These are phyloP conservation scores for Aspergillus candidus DNA, from an alignment of 2,329 filamentous ascomycete species.

Conservation along the genomic window DNA sequence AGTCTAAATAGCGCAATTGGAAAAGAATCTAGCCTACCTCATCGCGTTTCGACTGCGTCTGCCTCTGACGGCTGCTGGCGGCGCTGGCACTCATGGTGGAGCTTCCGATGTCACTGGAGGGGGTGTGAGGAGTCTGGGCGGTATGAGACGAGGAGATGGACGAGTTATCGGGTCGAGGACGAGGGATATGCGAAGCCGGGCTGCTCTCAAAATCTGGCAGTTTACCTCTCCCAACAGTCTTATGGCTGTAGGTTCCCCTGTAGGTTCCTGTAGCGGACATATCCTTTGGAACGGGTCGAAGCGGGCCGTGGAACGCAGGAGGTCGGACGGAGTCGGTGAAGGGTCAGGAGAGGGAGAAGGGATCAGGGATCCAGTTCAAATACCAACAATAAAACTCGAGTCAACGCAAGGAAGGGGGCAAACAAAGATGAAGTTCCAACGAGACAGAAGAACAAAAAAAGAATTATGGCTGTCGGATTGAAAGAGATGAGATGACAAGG, in stretches of 20 bases:
- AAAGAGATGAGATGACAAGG: conserved; percentile 11
- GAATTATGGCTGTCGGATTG: conserved; percentile 6
- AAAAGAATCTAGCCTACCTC: conserved; percentile 57
- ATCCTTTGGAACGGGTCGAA: conserved; percentile 4
- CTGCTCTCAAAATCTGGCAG: conserved; percentile 49
- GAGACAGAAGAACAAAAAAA: conserved; percentile 12
- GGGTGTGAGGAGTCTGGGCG: conserved; percentile 34
- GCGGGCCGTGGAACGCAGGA: conserved; percentile 18
- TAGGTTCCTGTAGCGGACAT: conserved; percentile 57
- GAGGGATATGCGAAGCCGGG: conserved; percentile 53
- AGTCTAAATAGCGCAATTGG: conserved; percentile 14
- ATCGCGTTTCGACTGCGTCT: conserved; percentile 96
- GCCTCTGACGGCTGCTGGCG: conserved; percentile 79
- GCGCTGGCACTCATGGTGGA: conserved; percentile 87
- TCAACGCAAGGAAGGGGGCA: conserved; percentile 7
- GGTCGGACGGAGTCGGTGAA: conserved; percentile 12
- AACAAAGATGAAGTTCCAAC: conserved; percentile 12
- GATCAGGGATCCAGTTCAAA: not conserved
- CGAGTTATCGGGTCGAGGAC: conserved; percentile 51
- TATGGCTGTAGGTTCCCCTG: conserved; percentile 49
- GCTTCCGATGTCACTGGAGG: conserved; percentile 47
- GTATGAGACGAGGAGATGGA: conserved; percentile 12
- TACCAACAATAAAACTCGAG: conserved; percentile 4
- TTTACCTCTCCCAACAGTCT: conserved; percentile 49
- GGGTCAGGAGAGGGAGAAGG: conserved; percentile 3